These are phyloP conservation scores for Diaporthe sp. DNA, from an alignment of 2,329 filamentous ascomycete genomes.

Conservation along the genomic window DNA sequence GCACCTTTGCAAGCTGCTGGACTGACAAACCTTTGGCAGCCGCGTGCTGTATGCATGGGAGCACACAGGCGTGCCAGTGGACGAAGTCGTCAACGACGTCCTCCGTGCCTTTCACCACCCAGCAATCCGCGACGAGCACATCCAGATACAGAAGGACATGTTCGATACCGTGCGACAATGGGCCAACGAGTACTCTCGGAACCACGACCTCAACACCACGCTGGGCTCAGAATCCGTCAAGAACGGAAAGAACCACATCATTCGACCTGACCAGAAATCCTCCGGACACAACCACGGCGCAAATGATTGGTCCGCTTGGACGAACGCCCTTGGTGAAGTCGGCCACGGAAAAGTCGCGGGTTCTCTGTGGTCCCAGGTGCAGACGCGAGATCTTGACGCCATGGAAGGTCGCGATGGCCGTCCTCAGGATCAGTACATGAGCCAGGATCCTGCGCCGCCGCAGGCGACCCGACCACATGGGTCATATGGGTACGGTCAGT, in stretches of 20 bases:
- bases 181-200: conserved; percentile 78
- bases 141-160: conserved; percentile 90
- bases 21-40: conserved; percentile 52
- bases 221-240: conserved; percentile 87
- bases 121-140: conserved; percentile 78
- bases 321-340: conserved; percentile 47
- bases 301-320: conserved; percentile 51
- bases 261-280: conserved; percentile 50
- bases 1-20: background rate
- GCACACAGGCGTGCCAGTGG: conserved; percentile 82
- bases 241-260: conserved; percentile 82
- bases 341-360: conserved; percentile 71
- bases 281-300: conserved; percentile 45
- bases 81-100: conserved; percentile 87
- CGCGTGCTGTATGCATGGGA: conserved; percentile 95
- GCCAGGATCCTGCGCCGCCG: conserved; percentile 37
- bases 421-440: conserved; percentile 43
- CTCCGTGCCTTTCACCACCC: conserved; percentile 92
- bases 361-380: conserved; percentile 72
- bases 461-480: conserved; percentile 43
- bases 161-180: conserved; percentile 87
- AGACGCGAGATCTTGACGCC: conserved; percentile 68
- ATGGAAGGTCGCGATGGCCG: conserved; percentile 63
- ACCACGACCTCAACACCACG: conserved; percentile 77
- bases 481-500: conserved; percentile 27